Base-by-base conservation (phyloP, 768 basidiomycete species). In the Lentinus brumalis region DNA sequence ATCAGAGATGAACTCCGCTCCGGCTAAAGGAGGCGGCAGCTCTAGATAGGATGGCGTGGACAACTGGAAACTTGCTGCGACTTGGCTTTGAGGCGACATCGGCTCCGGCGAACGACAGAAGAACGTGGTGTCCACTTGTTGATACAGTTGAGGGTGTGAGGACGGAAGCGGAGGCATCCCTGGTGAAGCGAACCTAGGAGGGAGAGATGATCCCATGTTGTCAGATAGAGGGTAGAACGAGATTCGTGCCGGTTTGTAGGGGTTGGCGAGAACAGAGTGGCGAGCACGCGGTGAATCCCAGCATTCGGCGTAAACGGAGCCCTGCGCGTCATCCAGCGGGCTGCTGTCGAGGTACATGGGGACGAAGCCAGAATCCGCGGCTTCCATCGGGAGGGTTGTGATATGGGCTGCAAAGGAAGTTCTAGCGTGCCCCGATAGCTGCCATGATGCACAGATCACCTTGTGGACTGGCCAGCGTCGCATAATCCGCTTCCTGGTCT, bases 331-430 rank as follows among this genome's bases (percentile, higher is more conserved):
- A 18, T 30, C 6, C 2, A 29, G 6, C 18, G 64, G 64, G 29
- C 67, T 67, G 42, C 63, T 67, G 44, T 67, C 67, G 4, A 65
- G 21, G 15, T 45, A 39, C 57, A 67, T 57, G 2, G 67, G 64
- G 10, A 63, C n/a, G 32, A 63, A 63, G 2, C 11, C n/a, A 11
- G 54, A 16, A 5, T 45, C 44, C 1, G 55, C 6, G 9, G n/a
- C 11, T 5, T 15, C 45, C 21, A 30, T 12, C 10, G 46, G 10
- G 18, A 8, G 9, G 10, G 21, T 26, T 18, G 46, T 9, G 18
- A 15, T 2, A 30, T 29, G 5, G 9, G 26, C 29, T 26, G 21
- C 14, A 18, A 26, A 30, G 18, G 26, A 30, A 29, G 29, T 15
- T 14, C 46, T 29, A 26, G 14, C 7, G 8, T 29, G 46, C 3